Base-by-base conservation (phyloP, 257 asterid species). In the Jacaranda copaia region DNA sequence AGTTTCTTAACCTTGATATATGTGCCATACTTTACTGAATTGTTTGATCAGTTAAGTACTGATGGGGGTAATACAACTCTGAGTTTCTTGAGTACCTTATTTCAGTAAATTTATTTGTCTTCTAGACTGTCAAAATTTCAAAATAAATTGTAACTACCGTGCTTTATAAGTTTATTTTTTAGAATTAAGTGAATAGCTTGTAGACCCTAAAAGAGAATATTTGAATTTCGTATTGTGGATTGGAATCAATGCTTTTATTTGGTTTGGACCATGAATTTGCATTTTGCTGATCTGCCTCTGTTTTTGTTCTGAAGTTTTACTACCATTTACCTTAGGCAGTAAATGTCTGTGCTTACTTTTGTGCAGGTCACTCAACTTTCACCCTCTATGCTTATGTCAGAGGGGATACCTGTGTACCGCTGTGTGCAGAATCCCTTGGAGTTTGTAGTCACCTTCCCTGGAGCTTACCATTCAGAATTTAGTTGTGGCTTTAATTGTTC, bases 401-500 rank as follows among this genome's bases (percentile, higher is more conserved):
- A 89, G 85, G 97, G 96, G 16, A 84, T 91, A 71, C 97, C 97
- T 42, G 93, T 93, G 60, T 96, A 84, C 75, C 94, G 96, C 20
- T 96, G 98, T 58, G 82, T 90, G 81, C 99, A 91, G 79, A 79
- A 86, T 56, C 88, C 89, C 1, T 55, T 63, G 66, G 98, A 91
- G 79, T 95, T 90, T 81, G 79, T 93, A 36, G 82, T 93, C 76
- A 79, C 81, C 66, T 88, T 87, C 59, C 97, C 98, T 9, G 93
- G 95, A 72, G 97, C 92, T 62, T 93, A 88, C 84, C 92, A 88
- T 82, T 81, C 92, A 55, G 88, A 81, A 72, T 83, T 91, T 72
- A 84, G 90, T 80, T 85, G 91, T 80, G 98, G 98, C 77, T 95
- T 93, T 79, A 90, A 86, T 83, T 90, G 93, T 90, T 81, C 91